phyloP scores from a whole-genome alignment of 805 yeast genomes.

The Maudiozyma bulderi region DNA sequence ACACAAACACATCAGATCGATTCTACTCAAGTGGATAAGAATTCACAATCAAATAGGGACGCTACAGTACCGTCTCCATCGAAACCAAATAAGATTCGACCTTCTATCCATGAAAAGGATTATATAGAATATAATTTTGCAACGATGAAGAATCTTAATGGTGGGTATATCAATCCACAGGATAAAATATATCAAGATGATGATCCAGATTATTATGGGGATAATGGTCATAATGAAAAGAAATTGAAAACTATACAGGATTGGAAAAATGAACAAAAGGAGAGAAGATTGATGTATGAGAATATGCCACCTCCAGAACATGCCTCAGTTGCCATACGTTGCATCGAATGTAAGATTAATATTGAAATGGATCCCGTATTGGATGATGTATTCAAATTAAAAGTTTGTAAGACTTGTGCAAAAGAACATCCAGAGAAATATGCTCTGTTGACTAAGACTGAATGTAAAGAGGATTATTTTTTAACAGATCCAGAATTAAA shows the following conservation, averaged over 20 bases:
- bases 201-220: slow-evolving; percentile 9
- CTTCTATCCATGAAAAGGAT: slow-evolving; percentile 48
- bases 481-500: slow-evolving; percentile 86
- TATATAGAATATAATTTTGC: slow-evolving; percentile 82
- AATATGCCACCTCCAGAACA: slow-evolving; percentile 69
- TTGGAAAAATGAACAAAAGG: slow-evolving; percentile 49
- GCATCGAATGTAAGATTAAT: slow-evolving; percentile 71
- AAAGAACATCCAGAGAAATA: slow-evolving; percentile 75
- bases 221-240: slow-evolving; percentile 9
- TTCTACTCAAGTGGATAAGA: too few species aligned
- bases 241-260: slow-evolving; percentile 39
- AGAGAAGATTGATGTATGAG: slow-evolving; percentile 41
- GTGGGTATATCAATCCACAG: slow-evolving; percentile 58
- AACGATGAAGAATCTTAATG: slow-evolving; percentile 78
- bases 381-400: slow-evolving; percentile 53
- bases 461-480: slow-evolving; percentile 84
- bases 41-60: neutral
- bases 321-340: slow-evolving; percentile 63
- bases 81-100: slow-evolving; percentile 25
- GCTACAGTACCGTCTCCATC: slow-evolving; percentile 4
- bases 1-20: neutral
- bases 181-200: slow-evolving; percentile 9
- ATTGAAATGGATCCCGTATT: slow-evolving; percentile 68
- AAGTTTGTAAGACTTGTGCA: slow-evolving; percentile 76
- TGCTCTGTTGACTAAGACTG: slow-evolving; percentile 86